Percentiles rank a stretch among this genome's conserved stretches.
Evolutionary conservation across 2,329 filamentous ascomycete species (phyloP).

Genomic region (Trichoderma lentiforme): DNA sequence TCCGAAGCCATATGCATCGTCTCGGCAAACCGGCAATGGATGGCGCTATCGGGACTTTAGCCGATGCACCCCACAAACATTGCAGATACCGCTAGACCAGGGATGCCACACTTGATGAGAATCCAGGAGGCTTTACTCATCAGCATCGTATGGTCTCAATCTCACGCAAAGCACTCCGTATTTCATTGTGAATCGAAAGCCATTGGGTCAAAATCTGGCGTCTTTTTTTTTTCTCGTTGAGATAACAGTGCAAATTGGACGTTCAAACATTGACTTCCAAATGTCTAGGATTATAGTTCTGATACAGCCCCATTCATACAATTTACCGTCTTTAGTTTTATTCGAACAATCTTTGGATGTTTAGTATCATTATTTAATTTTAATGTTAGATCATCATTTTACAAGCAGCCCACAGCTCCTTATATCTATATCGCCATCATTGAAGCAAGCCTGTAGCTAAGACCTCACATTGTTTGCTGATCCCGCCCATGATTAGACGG

Average conservation of each 20-base stretch:
- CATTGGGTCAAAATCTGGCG: not conserved
- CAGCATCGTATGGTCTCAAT: not conserved
- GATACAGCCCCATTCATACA: not conserved
- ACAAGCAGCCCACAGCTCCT: not conserved
- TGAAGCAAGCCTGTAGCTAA: not conserved
- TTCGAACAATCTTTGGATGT: not conserved
- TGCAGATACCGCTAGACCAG: not conserved
- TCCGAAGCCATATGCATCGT: constrained; percentile 11
- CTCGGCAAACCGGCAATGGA: not conserved
- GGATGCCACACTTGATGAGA: not conserved
- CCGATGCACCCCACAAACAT: not conserved
- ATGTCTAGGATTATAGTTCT: not conserved
- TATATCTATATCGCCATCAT: not conserved
- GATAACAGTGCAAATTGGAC: not conserved
- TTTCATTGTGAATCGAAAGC: not conserved
- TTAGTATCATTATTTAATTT: not conserved
- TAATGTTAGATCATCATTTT: not conserved
- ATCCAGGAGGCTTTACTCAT: not conserved
- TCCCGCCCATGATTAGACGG: not conserved
- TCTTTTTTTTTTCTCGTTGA: too few species aligned
- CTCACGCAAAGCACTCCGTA: not conserved
- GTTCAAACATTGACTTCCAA: not conserved
- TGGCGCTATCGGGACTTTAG: not conserved
- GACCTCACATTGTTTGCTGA: not conserved
- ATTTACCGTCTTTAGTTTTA: not conserved